These are phyloP conservation scores for Aspergillus clavatus DNA, from an alignment of 2,329 filamentous ascomycete species.

Conservation along the genomic window DNA sequence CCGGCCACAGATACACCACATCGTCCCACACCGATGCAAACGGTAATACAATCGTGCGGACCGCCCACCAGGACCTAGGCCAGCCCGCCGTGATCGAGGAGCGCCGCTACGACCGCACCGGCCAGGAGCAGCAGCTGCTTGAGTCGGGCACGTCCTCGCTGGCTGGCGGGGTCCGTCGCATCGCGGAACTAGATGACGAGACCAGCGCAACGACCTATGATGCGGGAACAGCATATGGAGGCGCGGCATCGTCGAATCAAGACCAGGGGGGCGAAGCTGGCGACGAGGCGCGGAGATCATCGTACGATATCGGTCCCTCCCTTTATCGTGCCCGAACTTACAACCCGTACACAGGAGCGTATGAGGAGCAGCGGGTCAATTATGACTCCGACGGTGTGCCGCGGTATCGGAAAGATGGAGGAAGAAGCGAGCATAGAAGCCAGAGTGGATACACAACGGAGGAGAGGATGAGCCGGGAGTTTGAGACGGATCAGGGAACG, in stretches of 20 bases:
- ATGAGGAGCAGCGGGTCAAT: slow-evolving; percentile 14
- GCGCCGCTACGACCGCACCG: slow-evolving; percentile 29
- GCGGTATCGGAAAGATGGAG: slow-evolving; percentile 7
- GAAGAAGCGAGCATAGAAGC: slow-evolving; percentile 1
- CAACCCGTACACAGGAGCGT: slow-evolving; percentile 13
- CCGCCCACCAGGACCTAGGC: slow-evolving; percentile 32
- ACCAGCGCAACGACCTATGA: slow-evolving; percentile 9
- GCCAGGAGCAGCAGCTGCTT: slow-evolving; percentile 24
- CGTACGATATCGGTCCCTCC: slow-evolving; percentile 9
- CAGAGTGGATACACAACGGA: slow-evolving; percentile 12
- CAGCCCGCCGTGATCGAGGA: slow-evolving; percentile 31
- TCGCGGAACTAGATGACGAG: slow-evolving; percentile 27
- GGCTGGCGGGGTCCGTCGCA: slow-evolving; percentile 22
- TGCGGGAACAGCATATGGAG: slow-evolving; percentile 8
- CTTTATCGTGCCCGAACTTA: slow-evolving; percentile 10
- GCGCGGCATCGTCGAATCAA: background rate
- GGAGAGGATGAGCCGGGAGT: slow-evolving; percentile 6
- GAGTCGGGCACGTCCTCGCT: slow-evolving; percentile 11
- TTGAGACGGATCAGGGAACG: slow-evolving; percentile 17
- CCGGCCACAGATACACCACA: slow-evolving; percentile 32
- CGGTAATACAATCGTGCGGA: slow-evolving; percentile 32
- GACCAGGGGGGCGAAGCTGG: background rate
- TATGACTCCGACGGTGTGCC: slow-evolving; percentile 11
- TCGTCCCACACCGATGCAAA: slow-evolving; percentile 29
- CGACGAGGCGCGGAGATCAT: background rate